Evolutionary conservation across 208 protist species (phyloP).

Genomic region (Trypanosoma avium): DNA sequence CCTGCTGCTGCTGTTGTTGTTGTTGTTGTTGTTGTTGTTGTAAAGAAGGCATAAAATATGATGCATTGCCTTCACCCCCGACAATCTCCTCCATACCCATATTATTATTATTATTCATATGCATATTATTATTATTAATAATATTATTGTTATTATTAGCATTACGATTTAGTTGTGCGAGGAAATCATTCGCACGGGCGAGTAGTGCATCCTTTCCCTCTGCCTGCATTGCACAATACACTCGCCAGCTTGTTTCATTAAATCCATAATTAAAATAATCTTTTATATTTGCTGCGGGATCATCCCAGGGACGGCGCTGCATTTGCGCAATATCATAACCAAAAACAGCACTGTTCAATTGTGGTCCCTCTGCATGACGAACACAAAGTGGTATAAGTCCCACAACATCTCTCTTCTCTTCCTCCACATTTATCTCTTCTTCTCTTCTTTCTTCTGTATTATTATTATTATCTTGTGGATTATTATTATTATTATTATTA

Average conservation of each 20-base stretch:
- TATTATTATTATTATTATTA: not conserved
- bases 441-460: not conserved
- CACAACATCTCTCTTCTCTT: slow-evolving; percentile 30
- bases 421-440: slow-evolving; percentile 29
- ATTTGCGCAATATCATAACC: slow-evolving; percentile 87
- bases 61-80: not conserved
- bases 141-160: slow-evolving; percentile 16
- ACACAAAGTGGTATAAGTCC: slow-evolving; percentile 73
- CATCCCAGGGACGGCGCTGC: slow-evolving; percentile 72
- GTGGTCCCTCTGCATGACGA: slow-evolving; percentile 52
- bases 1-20: too few species aligned
- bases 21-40: too few species aligned
- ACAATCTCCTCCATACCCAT: slow-evolving; percentile 4
- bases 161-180: slow-evolving; percentile 40
- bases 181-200: slow-evolving; percentile 51
- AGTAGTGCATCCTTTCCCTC: slow-evolving; percentile 66
- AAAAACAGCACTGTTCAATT: slow-evolving; percentile 66
- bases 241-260: slow-evolving; percentile 81
- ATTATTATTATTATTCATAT: not conserved
- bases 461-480: not conserved
- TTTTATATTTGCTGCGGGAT: slow-evolving; percentile 69
- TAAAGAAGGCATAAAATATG: slow-evolving; percentile 20
- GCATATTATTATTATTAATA: not conserved
- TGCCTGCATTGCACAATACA: slow-evolving; percentile 82
- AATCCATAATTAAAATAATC: slow-evolving; percentile 94